These are phyloP conservation scores for Euryodendron excelsum DNA, from an alignment of 148 eudicot genomes.

Conservation along the genomic window DNA sequence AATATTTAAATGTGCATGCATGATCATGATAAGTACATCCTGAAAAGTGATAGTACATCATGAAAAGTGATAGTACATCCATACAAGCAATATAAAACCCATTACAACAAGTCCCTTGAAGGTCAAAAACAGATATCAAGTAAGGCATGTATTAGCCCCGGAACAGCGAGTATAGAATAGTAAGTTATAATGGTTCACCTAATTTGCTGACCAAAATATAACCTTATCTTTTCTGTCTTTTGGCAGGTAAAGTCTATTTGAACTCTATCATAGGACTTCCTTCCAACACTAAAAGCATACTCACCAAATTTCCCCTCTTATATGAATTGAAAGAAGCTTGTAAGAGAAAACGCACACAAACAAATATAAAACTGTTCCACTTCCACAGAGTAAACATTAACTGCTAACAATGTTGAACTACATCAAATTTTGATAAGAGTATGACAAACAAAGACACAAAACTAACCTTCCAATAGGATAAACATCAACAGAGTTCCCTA, in stretches of 20 bases:
- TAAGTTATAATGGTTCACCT: background rate
- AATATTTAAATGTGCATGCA: background rate
- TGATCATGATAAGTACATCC: background rate
- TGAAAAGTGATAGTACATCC: too few relatives aligned
- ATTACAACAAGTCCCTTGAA: background rate
- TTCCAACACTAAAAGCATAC: background rate
- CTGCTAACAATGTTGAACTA: background rate
- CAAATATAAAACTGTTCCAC: too few relatives aligned
- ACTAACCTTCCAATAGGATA: slow-evolving; percentile 89
- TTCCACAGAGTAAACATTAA: background rate
- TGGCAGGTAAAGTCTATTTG: background rate
- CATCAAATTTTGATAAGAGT: background rate
- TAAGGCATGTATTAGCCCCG: background rate
- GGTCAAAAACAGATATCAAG: background rate
- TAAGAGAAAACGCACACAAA: too few relatives aligned
- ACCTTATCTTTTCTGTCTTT: slow-evolving; percentile 2
- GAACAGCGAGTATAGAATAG: background rate
- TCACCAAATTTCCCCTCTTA: background rate
- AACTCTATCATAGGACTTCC: background rate
- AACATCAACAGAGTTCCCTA: slow-evolving; percentile 84
- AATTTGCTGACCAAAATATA: slow-evolving; percentile 2
- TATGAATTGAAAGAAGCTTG: slow-evolving; percentile 9
- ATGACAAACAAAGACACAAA: background rate
- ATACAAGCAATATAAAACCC: background rate
- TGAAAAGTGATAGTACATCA: background rate